Evolutionary conservation across 768 basidiomycete species (phyloP), one percentile per base, ranked within the genome.

Genomic region (Agaricus sinodeliciosus): DNA sequence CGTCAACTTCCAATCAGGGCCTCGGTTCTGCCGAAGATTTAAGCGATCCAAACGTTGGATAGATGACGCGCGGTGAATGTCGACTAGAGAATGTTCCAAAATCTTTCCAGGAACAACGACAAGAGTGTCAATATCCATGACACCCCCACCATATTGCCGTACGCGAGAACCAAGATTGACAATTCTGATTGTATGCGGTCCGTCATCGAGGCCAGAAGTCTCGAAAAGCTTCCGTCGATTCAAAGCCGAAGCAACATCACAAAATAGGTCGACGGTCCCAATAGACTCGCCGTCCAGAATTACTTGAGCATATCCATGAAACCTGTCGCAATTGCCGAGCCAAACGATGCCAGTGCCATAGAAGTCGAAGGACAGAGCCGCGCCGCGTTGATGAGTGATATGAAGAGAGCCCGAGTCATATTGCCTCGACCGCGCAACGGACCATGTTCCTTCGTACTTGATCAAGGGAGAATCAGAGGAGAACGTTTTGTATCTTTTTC

Each of bases 301-400:
- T 11, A 90, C 75, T 19, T 73, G 57, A 3, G 81, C 73, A 8
- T 75, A 63, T 12, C 87, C 83, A 60, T 88, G 80, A 13, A 58
- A 63, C 37, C 62, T 69, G 58, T 78, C 80, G 37, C 69, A 72
- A 59, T 73, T 77, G 27, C 88, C 88, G 58, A 89, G 90, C 82
- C 82, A 86, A 66, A 90, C 88, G 57, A 90, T 74, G 0, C 85
- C 85, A 11, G 82, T 85, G 12, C 87, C 88, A n/a, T 70, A 69
- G 65, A 89, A 89, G 2, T 75, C 72, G 65, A 89, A 77, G 1
- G 71, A 69, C 43, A 78, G 68, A 3, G 76, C 67, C 9, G 86
- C 80, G 43, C 72, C 72, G 15, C 65, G 65, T 43, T 76, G 65
- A 12, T 69, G 66, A 0, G 84, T 84, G 61, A 72, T 74, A 12